Evolutionary conservation across 2,329 filamentous ascomycete genomes (phyloP).

Genomic region (Corynespora cassiicola): DNA sequence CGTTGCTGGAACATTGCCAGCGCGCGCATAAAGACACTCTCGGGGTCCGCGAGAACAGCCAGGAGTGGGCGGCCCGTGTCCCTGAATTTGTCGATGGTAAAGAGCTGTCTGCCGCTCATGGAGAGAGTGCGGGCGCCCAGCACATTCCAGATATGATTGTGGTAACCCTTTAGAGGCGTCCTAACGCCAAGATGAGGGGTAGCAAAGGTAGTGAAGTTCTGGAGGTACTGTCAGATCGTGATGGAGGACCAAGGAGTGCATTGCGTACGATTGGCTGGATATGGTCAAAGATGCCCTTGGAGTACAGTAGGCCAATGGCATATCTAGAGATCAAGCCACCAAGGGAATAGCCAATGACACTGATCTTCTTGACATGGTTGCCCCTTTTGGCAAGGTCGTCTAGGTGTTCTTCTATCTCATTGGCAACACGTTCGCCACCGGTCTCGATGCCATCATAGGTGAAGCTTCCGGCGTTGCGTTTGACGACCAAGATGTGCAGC

Average conservation of each 20-base stretch:
- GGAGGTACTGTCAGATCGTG: conserved; percentile 15
- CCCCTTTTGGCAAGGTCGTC: conserved; percentile 64
- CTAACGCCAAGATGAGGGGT: conserved; percentile 71
- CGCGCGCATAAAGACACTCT: conserved; percentile 84
- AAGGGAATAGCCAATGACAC: conserved; percentile 87
- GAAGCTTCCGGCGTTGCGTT: conserved; percentile 75
- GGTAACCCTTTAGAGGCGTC: conserved; percentile 50
- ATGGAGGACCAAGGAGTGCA: conserved; percentile 49
- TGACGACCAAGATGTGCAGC: conserved; percentile 73
- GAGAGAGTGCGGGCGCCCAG: conserved; percentile 82
- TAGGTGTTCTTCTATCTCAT: conserved; percentile 68
- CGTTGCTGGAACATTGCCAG: conserved; percentile 77
- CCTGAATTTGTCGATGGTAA: conserved; percentile 84
- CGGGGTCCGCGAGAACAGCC: conserved; percentile 79
- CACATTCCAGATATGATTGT: conserved; percentile 69
- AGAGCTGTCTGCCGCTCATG: conserved; percentile 84
- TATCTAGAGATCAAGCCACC: conserved; percentile 88
- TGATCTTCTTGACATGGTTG: conserved; percentile 78
- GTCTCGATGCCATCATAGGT: conserved; percentile 73
- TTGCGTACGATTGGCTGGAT: conserved; percentile 80
- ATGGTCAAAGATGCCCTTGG: conserved; percentile 78
- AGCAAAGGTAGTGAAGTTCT: conserved; percentile 94
- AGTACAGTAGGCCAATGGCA: conserved; percentile 81
- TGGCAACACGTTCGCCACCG: conserved; percentile 70
- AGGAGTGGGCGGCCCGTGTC: conserved; percentile 82